Conservation (phyloP, 2,329 filamentous ascomycete species). For the Hypoxylon sp. region DNA sequence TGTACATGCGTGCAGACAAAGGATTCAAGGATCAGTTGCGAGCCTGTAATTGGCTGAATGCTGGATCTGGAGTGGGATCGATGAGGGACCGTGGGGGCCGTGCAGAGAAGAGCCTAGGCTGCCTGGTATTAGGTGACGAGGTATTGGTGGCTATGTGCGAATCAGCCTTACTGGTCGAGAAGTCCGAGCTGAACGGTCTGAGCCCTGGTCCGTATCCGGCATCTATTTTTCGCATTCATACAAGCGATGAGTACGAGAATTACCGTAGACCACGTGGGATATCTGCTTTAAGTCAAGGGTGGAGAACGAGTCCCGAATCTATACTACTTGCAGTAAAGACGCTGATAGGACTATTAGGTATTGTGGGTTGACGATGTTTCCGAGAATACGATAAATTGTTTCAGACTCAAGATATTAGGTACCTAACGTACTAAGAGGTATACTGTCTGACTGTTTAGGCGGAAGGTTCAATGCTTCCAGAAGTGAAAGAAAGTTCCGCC, state of each 20-base stretch:
- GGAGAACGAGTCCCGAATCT: not conserved
- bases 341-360: not conserved
- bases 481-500: not conserved
- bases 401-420: not conserved
- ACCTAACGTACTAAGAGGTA: not conserved
- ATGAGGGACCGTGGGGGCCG: constrained; percentile 8
- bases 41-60: constrained; percentile 15
- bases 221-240: not conserved
- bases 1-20: not conserved
- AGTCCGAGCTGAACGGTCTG: not conserved
- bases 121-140: not conserved
- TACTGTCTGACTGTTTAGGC: too few species aligned
- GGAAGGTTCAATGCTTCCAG: not conserved
- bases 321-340: not conserved
- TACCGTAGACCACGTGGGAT: not conserved
- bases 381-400: not conserved
- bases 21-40: constrained; percentile 18
- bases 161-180: constrained; percentile 21
- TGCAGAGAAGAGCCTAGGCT: not conserved
- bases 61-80: not conserved
- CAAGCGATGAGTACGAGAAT: not conserved
- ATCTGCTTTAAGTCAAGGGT: not conserved
- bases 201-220: not conserved
- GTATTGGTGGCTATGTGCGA: constrained; percentile 22
- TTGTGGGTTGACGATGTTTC: not conserved